Conservation (phyloP, 2,329 filamentous ascomycete genomes). For the Neofusicoccum ribis region DNA sequence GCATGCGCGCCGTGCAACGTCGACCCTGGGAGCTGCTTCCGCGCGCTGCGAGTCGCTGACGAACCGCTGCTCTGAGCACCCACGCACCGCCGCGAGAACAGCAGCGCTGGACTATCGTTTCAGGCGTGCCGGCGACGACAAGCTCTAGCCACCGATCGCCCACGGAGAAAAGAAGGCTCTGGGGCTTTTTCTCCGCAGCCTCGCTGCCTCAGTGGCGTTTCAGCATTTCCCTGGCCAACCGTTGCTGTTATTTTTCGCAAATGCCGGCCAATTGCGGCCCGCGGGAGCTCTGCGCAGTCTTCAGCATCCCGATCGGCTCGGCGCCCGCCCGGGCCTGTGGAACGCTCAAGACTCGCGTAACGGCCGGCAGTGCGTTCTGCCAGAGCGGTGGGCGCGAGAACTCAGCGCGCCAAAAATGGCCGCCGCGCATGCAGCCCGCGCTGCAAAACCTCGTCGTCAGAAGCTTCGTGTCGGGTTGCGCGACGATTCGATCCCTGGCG, state of each 20-base stretch:
- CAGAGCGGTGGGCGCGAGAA: not conserved
- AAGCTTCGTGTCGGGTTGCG: conserved; percentile 2
- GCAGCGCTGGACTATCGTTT: conserved; percentile 15
- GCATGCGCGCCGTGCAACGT: conserved; percentile 8
- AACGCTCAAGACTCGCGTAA: not conserved
- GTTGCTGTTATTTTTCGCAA: conserved; percentile 5
- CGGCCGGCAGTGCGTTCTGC: not conserved
- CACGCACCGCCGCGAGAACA: not conserved
- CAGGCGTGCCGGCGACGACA: conserved; percentile 7
- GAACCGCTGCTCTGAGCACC: conserved; percentile 1
- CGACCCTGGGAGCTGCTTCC: conserved; percentile 1
- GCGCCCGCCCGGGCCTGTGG: not conserved
- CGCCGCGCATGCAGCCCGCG: not conserved
- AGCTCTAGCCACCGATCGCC: conserved; percentile 14
- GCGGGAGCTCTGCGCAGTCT: not conserved
- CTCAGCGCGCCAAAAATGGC: not conserved
- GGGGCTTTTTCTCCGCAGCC: not conserved
- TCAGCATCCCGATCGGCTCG: not conserved
- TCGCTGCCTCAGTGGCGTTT: conserved; percentile 7
- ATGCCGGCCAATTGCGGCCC: not conserved
- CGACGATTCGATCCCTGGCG: not conserved
- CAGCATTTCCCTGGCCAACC: conserved; percentile 7
- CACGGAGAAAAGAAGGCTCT: not conserved
- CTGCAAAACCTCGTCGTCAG: not conserved
- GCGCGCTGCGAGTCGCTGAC: not conserved